Percentiles rank a stretch among this genome's conserved stretches.
Conservation (phyloP, 768 basidiomycete genomes). For the Amanita jacksonii region DNA sequence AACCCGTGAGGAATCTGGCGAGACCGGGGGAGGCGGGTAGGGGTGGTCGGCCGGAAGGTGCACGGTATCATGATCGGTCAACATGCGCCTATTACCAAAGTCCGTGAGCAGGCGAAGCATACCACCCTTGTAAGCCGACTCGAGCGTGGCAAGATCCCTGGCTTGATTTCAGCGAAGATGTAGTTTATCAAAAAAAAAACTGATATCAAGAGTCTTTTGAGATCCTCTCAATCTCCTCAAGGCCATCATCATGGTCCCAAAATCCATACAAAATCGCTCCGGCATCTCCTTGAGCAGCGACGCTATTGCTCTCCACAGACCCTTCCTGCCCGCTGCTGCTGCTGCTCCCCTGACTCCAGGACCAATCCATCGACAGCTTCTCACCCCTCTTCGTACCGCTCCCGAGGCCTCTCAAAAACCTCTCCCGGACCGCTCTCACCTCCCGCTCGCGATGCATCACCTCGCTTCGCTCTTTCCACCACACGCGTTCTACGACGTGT, state of each 20-base stretch:
- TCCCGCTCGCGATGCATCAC: slow-evolving; percentile 44
- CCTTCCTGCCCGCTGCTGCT: slow-evolving; percentile 11
- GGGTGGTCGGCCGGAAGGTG: too few relatives aligned
- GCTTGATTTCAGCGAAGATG: too few relatives aligned
- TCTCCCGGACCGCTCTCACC: slow-evolving; percentile 38
- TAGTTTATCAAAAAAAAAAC: too few relatives aligned
- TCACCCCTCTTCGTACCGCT: slow-evolving; percentile 7
- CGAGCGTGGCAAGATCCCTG: too few relatives aligned
- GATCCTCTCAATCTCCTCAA: slow-evolving; percentile 59
- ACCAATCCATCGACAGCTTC: slow-evolving; percentile 1
- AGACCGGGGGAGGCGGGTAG: too few relatives aligned
- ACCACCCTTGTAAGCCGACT: too few relatives aligned
- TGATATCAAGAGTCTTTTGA: slow-evolving; percentile 52
- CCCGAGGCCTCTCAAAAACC: slow-evolving; percentile 24
- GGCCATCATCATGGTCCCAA: slow-evolving; percentile 67
- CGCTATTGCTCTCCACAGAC: slow-evolving; percentile 14
- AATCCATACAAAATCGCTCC: slow-evolving; percentile 29
- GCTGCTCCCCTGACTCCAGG: slow-evolving; percentile 11
- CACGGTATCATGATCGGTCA: too few relatives aligned
- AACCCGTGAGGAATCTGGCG: too few relatives aligned
- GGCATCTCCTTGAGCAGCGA: slow-evolving; percentile 10
- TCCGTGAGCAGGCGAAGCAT: too few relatives aligned
- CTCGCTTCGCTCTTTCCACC: slow-evolving; percentile 71
- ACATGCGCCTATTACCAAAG: too few relatives aligned
- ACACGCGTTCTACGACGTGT: slow-evolving; percentile 61